Evolutionary conservation across 2,329 filamentous ascomycete genomes (phyloP).

Genomic region (Aspergillus transmontanensis): DNA sequence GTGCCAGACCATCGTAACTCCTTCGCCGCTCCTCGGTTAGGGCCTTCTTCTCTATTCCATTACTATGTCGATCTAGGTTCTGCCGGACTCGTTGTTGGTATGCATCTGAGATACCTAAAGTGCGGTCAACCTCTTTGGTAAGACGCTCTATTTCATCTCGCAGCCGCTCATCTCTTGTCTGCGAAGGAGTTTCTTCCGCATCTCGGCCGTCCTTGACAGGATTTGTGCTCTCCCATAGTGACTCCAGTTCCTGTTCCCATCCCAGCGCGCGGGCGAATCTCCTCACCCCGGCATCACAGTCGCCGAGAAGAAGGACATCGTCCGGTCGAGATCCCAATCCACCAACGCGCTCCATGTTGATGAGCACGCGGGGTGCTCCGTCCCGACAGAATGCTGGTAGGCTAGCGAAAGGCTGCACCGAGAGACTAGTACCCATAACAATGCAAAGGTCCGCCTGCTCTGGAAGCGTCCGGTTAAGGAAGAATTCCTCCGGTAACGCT

Average conservation of each 20-base stretch:
- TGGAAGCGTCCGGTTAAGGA: constrained; percentile 58
- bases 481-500: constrained; percentile 67
- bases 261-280: constrained; percentile 78
- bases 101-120: constrained; percentile 51
- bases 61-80: constrained; percentile 27
- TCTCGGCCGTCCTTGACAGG: constrained; percentile 60
- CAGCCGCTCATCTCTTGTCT: constrained; percentile 57
- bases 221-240: constrained; percentile 69
- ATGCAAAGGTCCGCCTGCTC: constrained; percentile 74
- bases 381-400: constrained; percentile 67
- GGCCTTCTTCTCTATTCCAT: constrained; percentile 6
- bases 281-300: constrained; percentile 80
- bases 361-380: constrained; percentile 73
- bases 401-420: constrained; percentile 85
- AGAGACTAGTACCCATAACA: constrained; percentile 84
- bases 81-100: constrained; percentile 46
- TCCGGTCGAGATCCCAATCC: constrained; percentile 74
- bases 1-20: constrained; percentile 27
- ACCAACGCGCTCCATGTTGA: constrained; percentile 85
- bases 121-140: constrained; percentile 60
- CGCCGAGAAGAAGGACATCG: constrained; percentile 80
- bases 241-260: constrained; percentile 82
- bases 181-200: constrained; percentile 38
- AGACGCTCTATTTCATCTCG: constrained; percentile 61
- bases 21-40: background rate